Base-by-base conservation (phyloP, 129 eudicot genomes). In the Ambrosia artemisiifolia region DNA sequence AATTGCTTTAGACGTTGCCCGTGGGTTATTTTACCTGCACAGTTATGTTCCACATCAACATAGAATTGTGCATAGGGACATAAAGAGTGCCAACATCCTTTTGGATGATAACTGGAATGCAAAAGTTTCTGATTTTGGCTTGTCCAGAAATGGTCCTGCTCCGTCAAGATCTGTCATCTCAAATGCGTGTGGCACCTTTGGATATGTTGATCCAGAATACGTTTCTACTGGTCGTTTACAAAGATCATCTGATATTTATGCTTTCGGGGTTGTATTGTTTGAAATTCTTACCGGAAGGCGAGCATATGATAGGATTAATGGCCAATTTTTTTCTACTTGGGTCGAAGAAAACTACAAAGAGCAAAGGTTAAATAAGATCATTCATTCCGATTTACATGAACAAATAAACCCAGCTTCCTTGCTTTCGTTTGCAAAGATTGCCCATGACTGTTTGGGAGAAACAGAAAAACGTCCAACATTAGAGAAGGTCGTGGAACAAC, bases 1-100 rank as follows among this genome's bases (percentile, higher is more conserved):
- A 38, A 80, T 80, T n/a, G 50, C 76, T 42, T 13, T 80, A 8
- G 79, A 46, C 0, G 67, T 61, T 5, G 78, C 70, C 53, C 16
- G 47, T 12, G 78, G 67, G n/a, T 30, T 73, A 33, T 36, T 62
- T 19, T 73, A 60, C 63, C 70, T 73, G 3, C 77, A 73, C n/a
- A 6, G 6, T 13, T 53, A 43, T 46, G 66, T 50, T 36, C 55
- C 55, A 4, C 3, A 12, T 16, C 33, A 61, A 35, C 48, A 60
- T 3, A 57, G 69, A 42, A 36, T 73, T 10, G 7, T 73, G 11
- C 77, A 73, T 13, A 33, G 77, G 12, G 77, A 71, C 5, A 16
- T 71, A 11, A 71, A 71, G 20, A 71, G 65, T 24, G 28, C 28
- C 28, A 24, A 53, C 60, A 53, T 53, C 5, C 60, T 53, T 17